Conservation (phyloP, 352 stramenopile genomes). For the Peronospora farinosa region DNA sequence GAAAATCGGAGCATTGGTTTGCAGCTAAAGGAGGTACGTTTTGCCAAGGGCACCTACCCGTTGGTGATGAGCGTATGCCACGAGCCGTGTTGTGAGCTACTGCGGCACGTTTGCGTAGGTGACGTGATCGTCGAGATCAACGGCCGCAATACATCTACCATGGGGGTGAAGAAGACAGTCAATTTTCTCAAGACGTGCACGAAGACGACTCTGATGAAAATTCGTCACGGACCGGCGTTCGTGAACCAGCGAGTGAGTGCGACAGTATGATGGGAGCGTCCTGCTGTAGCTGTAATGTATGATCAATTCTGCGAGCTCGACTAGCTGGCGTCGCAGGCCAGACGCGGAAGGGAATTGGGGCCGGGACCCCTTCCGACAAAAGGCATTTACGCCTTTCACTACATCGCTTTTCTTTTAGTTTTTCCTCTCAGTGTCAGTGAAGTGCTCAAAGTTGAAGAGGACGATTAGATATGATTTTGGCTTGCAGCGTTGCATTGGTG, state of each 20-base stretch:
- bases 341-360: conserved; percentile 2
- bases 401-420: conserved; percentile 30
- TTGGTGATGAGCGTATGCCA: conserved; percentile 80
- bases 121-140: conserved; percentile 87
- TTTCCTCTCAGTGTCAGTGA: conserved; percentile 38
- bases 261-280: conserved; percentile 36
- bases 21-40: conserved; percentile 74
- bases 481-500: conserved; percentile 15
- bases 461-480: conserved; percentile 32
- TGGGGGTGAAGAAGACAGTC: conserved; percentile 87
- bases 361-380: background rate
- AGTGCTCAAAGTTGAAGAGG: conserved; percentile 43
- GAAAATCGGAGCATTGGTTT: conserved; percentile 81
- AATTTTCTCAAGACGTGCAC: conserved; percentile 80
- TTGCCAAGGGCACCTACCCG: conserved; percentile 72
- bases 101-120: conserved; percentile 79
- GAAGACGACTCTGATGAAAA: conserved; percentile 84
- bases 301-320: conserved; percentile 26
- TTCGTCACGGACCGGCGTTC: conserved; percentile 73
- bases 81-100: conserved; percentile 70
- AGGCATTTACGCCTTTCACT: conserved; percentile 5
- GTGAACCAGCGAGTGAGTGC: conserved; percentile 71
- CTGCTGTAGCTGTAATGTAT: conserved; percentile 36
- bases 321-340: conserved; percentile 14
- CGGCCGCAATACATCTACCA: conserved; percentile 80